Base-by-base conservation (phyloP, 208 protist genomes). In the Novymonas esmeraldas region DNA sequence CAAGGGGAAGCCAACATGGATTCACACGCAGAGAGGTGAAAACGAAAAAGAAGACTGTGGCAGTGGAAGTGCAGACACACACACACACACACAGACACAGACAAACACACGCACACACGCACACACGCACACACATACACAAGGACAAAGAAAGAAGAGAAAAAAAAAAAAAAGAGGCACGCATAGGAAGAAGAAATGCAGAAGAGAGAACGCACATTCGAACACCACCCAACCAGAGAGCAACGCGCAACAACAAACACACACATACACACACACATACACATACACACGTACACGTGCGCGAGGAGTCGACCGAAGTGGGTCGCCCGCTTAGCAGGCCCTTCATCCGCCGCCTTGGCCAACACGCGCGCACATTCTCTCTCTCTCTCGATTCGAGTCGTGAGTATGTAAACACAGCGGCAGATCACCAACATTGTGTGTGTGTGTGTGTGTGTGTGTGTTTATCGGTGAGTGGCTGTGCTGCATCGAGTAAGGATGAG, bases 101-200 rank as follows among this genome's bases (percentile, higher is more conserved):
- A 24, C 5, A 28, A 14, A 31, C 24, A 18, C 36, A 41, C 36
- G 36, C 36, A 41, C 36, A 14, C 36, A 41, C 36, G 36, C 36
- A 41, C 36, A 14, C 36, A 31, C 44, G 34, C 39, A 6, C 55
- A 31, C 55, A 6, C 54, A 9, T 9, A 59, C 36, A 29, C 39
- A 13, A 18, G 29, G 1, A 59, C 20, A 28, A 29, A 46, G 5
- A 34, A 28, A 31, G 24, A 55, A 38, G 4, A 71, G 10, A 33
- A 18, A 38, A 48, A 54, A 34, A 49, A 41, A 70, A 42, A 58
- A 56, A 76, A 66, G 9, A 55, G 33, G 34, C 13, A 36, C 22
- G 7, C 11, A 26, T 42, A 58, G 36, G 11, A 59, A 50, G 26
- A 45, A 45, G 24, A 56, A n/a, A 13, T 1, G 48, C 9, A 13